phyloP scores from a whole-genome alignment of 148 eudicot species.

The Dysphania ambrosioides region DNA sequence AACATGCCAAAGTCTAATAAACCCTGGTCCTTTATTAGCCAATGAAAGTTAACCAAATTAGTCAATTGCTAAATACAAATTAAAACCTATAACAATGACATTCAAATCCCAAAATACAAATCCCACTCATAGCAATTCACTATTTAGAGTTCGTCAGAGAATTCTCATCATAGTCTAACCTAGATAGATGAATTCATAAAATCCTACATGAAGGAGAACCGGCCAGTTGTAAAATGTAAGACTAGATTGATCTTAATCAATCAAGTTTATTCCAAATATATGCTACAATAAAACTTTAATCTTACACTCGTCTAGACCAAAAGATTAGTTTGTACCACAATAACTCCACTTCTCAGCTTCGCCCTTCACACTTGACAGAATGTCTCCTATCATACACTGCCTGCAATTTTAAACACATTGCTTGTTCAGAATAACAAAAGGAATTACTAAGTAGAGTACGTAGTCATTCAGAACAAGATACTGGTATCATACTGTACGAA shows the following conservation, averaged over 20 bases:
- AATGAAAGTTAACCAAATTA: no score
- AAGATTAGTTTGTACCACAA: background rate
- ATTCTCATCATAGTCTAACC: background rate
- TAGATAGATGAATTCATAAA: no score
- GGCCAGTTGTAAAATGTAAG: background rate
- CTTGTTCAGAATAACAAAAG: background rate
- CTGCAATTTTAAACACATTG: constrained; percentile 28
- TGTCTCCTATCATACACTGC: constrained; percentile 39
- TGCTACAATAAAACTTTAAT: background rate
- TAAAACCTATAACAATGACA: no score
- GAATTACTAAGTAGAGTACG: no score
- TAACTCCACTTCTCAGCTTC: background rate
- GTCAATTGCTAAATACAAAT: no score
- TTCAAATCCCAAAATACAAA: no score
- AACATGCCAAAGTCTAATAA: no score
- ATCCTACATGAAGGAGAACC: no score
- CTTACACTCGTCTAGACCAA: no score
- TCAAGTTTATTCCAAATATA: background rate
- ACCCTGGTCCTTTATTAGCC: no score
- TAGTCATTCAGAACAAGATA: background rate
- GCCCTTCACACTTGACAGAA: constrained; percentile 31
- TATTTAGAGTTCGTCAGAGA: no score
- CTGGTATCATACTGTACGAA: constrained; percentile 25
- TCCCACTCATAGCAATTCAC: no score
- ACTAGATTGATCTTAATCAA: background rate